Conservation (phyloP, 306 rosid genomes). For the Mimosa pudica region DNA sequence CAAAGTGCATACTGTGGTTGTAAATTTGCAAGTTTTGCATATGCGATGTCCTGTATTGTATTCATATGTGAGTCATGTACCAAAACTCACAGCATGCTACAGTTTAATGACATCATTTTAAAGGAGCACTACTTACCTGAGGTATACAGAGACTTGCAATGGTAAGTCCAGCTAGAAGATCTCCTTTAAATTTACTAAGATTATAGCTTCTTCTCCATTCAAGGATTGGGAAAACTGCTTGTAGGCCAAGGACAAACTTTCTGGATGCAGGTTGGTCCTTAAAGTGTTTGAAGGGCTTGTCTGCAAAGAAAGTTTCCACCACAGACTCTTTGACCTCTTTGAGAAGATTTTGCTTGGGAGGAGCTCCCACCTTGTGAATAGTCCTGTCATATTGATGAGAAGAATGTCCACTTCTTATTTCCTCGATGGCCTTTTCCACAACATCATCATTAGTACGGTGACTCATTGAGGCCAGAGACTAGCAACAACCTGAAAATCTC, state of each 20-base stretch:
- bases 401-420: slow-evolving; percentile 27
- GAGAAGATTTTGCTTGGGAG: slow-evolving; percentile 43
- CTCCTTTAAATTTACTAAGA: slow-evolving; percentile 54
- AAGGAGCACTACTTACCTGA: slow-evolving; percentile 46
- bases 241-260: slow-evolving; percentile 43
- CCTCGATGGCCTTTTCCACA: neutral
- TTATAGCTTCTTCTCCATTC: slow-evolving; percentile 57
- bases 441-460: neutral
- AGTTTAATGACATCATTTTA: neutral
- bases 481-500: neutral
- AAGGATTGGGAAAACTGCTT: slow-evolving; percentile 62
- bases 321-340: slow-evolving; percentile 38
- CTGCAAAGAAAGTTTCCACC: slow-evolving; percentile 52
- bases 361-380: slow-evolving; percentile 42
- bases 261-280: slow-evolving; percentile 38
- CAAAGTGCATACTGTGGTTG: slow-evolving; percentile 45
- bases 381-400: slow-evolving; percentile 29
- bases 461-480: neutral
- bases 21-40: slow-evolving; percentile 56
- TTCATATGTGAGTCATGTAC: slow-evolving; percentile 6
- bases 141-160: slow-evolving; percentile 87
- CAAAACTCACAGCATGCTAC: neutral
- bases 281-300: slow-evolving; percentile 55
- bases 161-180: slow-evolving; percentile 64
- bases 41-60: slow-evolving; percentile 41